Evolutionary conservation across 2,329 filamentous ascomycete genomes (phyloP).

Genomic region (Aureobasidium mangrovei): DNA sequence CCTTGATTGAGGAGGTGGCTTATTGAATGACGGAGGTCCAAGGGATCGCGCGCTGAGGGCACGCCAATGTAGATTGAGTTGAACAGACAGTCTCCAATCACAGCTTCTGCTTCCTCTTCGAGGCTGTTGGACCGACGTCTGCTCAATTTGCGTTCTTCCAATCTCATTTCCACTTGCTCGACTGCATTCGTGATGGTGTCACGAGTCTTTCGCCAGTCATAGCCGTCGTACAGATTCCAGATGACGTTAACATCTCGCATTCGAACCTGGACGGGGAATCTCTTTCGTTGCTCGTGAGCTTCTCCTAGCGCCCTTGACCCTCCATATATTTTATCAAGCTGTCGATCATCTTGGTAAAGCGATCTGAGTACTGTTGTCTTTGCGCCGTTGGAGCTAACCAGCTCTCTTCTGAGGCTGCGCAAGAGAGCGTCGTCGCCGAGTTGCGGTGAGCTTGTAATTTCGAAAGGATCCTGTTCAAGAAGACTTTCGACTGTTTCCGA

Average conservation of each 20-base stretch:
- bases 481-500: slow-evolving; percentile 28
- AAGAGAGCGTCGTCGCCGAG: slow-evolving; percentile 26
- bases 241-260: slow-evolving; percentile 86
- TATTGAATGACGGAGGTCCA: slow-evolving; percentile 72
- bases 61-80: slow-evolving; percentile 98
- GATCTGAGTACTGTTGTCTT: slow-evolving; percentile 21
- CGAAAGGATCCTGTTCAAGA: slow-evolving; percentile 28
- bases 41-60: slow-evolving; percentile 69
- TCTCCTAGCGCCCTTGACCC: slow-evolving; percentile 3
- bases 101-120: slow-evolving; percentile 71
- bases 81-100: slow-evolving; percentile 92
- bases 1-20: slow-evolving; percentile 66
- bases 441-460: slow-evolving; percentile 26
- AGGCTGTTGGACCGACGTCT: slow-evolving; percentile 46
- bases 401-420: slow-evolving; percentile 25
- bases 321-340: slow-evolving; percentile 25
- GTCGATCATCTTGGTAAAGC: slow-evolving; percentile 27
- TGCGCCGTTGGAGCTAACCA: slow-evolving; percentile 16
- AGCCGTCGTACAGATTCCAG: slow-evolving; percentile 97
- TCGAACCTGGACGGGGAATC: slow-evolving; percentile 56
- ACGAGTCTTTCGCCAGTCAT: slow-evolving; percentile 86
- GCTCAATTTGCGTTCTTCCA: slow-evolving; percentile 59
- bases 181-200: slow-evolving; percentile 82
- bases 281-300: slow-evolving; percentile 4
- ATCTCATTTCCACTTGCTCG: slow-evolving; percentile 74